Base-by-base conservation (phyloP, 345 rosid species). In the Brassica juncea region DNA sequence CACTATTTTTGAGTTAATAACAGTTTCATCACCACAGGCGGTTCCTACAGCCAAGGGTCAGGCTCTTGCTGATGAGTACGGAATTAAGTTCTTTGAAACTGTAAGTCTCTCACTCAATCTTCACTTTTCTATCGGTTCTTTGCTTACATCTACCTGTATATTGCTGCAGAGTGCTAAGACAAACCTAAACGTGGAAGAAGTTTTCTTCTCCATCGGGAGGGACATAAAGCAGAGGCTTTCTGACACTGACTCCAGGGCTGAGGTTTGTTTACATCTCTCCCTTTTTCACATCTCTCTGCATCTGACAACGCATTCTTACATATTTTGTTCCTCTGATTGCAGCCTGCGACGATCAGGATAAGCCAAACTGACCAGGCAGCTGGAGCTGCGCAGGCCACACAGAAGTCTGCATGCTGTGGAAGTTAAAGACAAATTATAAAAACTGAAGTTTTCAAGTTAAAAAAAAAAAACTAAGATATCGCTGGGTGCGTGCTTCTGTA, bases 51-150 rank as follows among this genome's bases (percentile, higher is more conserved):
- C 99, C 0, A 93, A 88, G 83, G 99, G 98, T 59, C 98, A 93
- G 84, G 99, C 98, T 37, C 98, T 96, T 62, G 99, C 99, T 37
- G 97, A 96, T 77, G 98, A 96, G 79, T 96, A 96, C 32, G 98
- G 99, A 55, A 93, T 96, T 79, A 89, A 96, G 83, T 96, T 96
- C 83, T 96, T 92, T 23, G 99, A 96, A 83, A 96, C 99, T 1
- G 98, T 95, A 80, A 80, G 98, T 73, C 34, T 59, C 75, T 49
- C 19, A 63, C 0, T 68, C 71, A 32, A 2, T 37, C 12, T 70
- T 44, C 30, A 65, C 0, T 66, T 42, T 68, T 67, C 12, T 47
- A 47, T 49, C 23, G 34, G 27, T 15, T 54, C 44, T 19, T 72
- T 73, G 78, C 65, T 79, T 73, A 52, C 54, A 42, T 12, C 55